Evolutionary conservation across 805 yeast species (phyloP), one percentile per base, ranked within the genome.

Genomic region (Candida vaughaniae): DNA sequence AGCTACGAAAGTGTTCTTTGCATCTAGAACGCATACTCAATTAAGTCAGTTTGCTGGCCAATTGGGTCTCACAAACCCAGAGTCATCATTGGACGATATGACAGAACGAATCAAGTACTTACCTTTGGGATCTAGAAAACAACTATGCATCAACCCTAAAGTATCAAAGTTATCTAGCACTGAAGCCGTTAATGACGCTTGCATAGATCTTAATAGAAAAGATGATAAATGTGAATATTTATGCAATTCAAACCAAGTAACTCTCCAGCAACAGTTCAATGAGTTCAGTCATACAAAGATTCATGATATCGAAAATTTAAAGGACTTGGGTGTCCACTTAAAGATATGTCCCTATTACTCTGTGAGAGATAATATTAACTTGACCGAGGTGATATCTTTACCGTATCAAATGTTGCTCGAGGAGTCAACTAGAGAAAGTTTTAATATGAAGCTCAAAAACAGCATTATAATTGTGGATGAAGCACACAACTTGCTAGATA

Each of bases 11-110:
- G 77, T 90, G 1, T 76, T 62, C 47, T 89, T 80, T 53, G 72
- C 95, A 0, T 87, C 96, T 2, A 67, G 98, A 58, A 90, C 98
- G 0, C 97, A 90, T 52, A 86, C 96, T 0, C 98, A 90, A 55
- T 64, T 90, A 30, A 69, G 70, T 25, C 98, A 90, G 53, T 85
- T 90, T 52, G 77, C 88, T 0, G 73, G 77, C 11, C 96, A 91
- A 48, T 59, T 90, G 25, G 55, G 67, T 29, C 51, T 83, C 16
- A 78, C 95, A 0, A 44, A 61, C 0, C 82, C 87, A 39, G 82
- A 84, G 2, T 73, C 95, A 0, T 75, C 89, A 0, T 65, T 80
- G 38, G 60, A 49, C 11, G 64, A 57, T 2, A 27, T 61, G 0
- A 42, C 49, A 1, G 93, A 84, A 55, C 66, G 77, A 32, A 64